Evolutionary conservation across 108 stramenopile genomes (phyloP).

Genomic region (Nitzschia putrida): DNA sequence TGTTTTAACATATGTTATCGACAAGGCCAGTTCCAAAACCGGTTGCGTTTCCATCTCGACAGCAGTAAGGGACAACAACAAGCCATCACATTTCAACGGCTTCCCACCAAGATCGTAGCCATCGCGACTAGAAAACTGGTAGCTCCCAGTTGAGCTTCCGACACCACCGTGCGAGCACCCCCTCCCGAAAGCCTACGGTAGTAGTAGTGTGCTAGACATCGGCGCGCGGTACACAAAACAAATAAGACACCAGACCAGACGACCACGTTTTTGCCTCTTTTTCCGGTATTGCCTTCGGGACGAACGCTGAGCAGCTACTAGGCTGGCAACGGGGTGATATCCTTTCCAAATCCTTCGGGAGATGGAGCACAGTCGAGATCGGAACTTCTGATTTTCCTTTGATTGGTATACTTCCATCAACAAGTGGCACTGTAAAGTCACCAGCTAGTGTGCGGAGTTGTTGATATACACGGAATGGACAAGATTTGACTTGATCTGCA

Average conservation of each 20-base stretch:
- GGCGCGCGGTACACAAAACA: no score
- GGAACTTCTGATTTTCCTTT: no score
- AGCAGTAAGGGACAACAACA: no score
- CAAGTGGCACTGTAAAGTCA: no score
- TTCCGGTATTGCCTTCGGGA: conserved; percentile 38
- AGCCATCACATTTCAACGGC: conserved; percentile 63
- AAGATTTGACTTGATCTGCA: no score
- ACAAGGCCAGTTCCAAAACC: no score
- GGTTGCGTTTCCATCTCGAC: no score
- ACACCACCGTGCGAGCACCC: conserved; percentile 67
- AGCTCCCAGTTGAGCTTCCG: conserved; percentile 68
- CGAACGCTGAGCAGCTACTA: conserved; percentile 28
- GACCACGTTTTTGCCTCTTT: conserved; percentile 44
- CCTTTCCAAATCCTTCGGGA: conserved; percentile 28
- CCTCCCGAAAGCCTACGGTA: conserved; percentile 45
- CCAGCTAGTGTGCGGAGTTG: no score
- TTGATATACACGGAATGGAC: no score
- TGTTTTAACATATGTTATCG: no score
- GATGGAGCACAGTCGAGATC: no score
- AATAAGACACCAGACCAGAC: conserved; percentile 23
- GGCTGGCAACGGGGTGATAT: conserved; percentile 37
- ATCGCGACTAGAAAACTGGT: conserved; percentile 9
- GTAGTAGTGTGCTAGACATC: neutral
- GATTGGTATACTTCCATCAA: no score
- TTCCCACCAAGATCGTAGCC: conserved; percentile 63